Conservation (phyloP, 2,329 filamentous ascomycete genomes). For the Exophiala sp. region DNA sequence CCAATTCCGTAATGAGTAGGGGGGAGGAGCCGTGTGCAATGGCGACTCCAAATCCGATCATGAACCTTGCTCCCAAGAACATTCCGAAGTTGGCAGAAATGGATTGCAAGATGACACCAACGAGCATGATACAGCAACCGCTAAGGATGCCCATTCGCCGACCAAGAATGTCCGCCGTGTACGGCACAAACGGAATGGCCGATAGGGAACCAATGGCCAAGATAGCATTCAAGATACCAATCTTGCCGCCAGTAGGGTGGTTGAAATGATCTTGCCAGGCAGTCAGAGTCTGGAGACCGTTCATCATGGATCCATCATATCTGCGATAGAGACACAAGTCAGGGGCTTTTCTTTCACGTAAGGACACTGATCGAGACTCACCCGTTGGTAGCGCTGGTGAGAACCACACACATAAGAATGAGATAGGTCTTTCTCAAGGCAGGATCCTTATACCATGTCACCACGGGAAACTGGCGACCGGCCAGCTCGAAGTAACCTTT, state of each 20-base stretch:
- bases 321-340: too few relatives aligned
- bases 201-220: conserved; percentile 30
- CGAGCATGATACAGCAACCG: conserved; percentile 46
- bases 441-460: conserved; percentile 53
- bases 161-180: conserved; percentile 27
- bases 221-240: conserved; percentile 27
- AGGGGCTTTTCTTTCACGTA: too few relatives aligned
- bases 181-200: conserved; percentile 20
- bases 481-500: conserved; percentile 24
- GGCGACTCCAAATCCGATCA: conserved; percentile 54
- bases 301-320: conserved; percentile 27
- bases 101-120: conserved; percentile 56
- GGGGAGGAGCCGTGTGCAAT: conserved; percentile 49
- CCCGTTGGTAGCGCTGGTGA: conserved; percentile 48
- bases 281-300: conserved; percentile 40
- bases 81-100: conserved; percentile 51
- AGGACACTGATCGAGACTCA: neutral
- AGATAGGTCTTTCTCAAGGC: conserved; percentile 54
- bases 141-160: conserved; percentile 26
- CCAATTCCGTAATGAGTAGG: conserved; percentile 2
- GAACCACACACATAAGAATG: conserved; percentile 50
- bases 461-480: conserved; percentile 44
- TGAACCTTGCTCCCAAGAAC: conserved; percentile 54
- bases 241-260: neutral
- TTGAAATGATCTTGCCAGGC: conserved; percentile 32